phyloP scores from a whole-genome alignment of 208 protist genomes.

The Trypanosoma avium region DNA sequence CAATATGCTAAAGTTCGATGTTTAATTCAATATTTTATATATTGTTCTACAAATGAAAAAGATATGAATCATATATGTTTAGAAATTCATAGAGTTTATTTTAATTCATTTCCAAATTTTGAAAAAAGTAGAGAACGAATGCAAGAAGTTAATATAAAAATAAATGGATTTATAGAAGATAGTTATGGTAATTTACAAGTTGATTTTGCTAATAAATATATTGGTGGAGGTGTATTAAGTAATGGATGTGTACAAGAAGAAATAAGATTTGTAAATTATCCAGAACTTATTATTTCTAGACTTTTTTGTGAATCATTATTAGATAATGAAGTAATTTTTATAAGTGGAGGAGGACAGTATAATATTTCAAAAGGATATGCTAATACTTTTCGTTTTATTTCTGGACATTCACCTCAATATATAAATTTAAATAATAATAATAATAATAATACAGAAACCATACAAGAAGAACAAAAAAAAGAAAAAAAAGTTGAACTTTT shows the following conservation, averaged over 20 bases:
- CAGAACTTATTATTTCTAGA: constrained; percentile 73
- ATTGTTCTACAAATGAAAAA: constrained; percentile 16
- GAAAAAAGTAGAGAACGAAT: constrained; percentile 28
- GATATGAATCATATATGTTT: constrained; percentile 27
- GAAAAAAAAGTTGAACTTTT: too few species aligned
- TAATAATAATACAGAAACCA: too few species aligned
- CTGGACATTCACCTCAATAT: constrained; percentile 6
- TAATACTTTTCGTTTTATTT: constrained; percentile 49
- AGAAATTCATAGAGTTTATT: constrained; percentile 39
- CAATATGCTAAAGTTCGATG: constrained; percentile 51
- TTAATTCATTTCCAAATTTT: constrained; percentile 44
- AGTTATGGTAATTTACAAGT: constrained; percentile 51
- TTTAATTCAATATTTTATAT: constrained; percentile 62
- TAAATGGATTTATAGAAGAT: constrained; percentile 63
- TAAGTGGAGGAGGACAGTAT: constrained; percentile 60
- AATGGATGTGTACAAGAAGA: constrained; percentile 90
- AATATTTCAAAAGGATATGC: constrained; percentile 72
- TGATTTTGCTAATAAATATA: constrained; percentile 88
- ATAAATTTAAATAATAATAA: not conserved
- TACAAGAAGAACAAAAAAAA: not conserved
- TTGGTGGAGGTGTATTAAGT: constrained; percentile 84
- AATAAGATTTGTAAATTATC: constrained; percentile 81
- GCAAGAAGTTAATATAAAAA: constrained; percentile 25
- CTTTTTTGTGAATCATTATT: constrained; percentile 67
- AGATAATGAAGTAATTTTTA: constrained; percentile 68